Evolutionary conservation across 768 basidiomycete species (phyloP), one percentile per base, ranked within the genome.

Genomic region (Sutorius australiensis): DNA sequence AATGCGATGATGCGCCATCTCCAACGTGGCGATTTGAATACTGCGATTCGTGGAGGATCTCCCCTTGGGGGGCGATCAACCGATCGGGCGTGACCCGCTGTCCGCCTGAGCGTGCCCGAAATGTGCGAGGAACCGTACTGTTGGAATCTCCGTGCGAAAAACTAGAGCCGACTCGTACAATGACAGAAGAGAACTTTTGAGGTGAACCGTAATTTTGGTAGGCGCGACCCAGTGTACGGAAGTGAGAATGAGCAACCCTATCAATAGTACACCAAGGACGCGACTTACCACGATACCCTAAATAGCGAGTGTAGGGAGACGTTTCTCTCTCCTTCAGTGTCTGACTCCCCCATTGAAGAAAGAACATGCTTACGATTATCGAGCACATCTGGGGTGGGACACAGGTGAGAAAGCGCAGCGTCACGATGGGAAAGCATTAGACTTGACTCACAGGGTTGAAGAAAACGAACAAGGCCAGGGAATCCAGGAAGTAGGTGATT

Each of bases 141-240:
- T 36, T 30, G 11, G 38, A n/a, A 36, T 55, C 62, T 16, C 59
- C 62, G n/a, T 61, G 56, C 31, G 55, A 61, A 30, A 64, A 36
- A 28, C 62, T 62, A 7, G 57, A 28, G 30, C 59, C 62, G n/a
- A 65, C 57, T 31, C 63, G 66, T 27, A 65, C 57, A 41, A 67
- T 65, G 7, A 67, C n/a, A 14, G 14, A 41, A 9, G 24, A 41
- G 40, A 24, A 24, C 40, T 24, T 19, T 40, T 8, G 39, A 21
- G 11, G 41, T n/a, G 16, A 11, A 28, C n/a, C 6, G 10, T 16
- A 9, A 10, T 6, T 6, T 28, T 5, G 27, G 42, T n/a, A 6
- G 16, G 27, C 27, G n/a, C 8, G 11, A n/a, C 24, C n/a, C 61
- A 6, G 36, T 8, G 24, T 3, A 41, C 24, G 40, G 21, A 24